phyloP scores from a whole-genome alignment of 768 basidiomycete species.

The Phanerodontia chrysosporium region DNA sequence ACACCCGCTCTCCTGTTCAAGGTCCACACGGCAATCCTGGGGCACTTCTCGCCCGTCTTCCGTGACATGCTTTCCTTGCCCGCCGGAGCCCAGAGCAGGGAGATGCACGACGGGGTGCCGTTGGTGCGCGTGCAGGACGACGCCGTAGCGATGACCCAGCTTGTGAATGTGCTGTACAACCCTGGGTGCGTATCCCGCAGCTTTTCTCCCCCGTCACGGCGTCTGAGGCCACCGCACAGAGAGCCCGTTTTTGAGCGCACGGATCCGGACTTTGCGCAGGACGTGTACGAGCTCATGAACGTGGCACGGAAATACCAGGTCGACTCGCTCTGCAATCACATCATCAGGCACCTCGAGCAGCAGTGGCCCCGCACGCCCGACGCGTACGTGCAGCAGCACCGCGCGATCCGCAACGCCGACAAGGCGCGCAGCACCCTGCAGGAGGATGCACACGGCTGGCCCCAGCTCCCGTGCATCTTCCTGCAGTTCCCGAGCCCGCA shows the following conservation, averaged over 20 bases:
- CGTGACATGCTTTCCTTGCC: slow-evolving; percentile 6
- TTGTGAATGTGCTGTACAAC: slow-evolving; percentile 24
- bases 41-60: slow-evolving; percentile 10
- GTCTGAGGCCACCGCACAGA: neutral
- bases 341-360: slow-evolving; percentile 24
- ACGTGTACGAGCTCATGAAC: slow-evolving; percentile 26
- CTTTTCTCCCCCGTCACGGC: neutral
- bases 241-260: slow-evolving; percentile 23
- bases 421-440: slow-evolving; percentile 33
- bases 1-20: neutral
- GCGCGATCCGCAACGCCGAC: slow-evolving; percentile 10
- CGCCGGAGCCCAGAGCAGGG: neutral
- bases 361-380: neutral
- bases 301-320: slow-evolving; percentile 33
- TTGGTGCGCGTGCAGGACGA: slow-evolving; percentile 26
- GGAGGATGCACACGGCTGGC: slow-evolving; percentile 25
- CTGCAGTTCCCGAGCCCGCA: slow-evolving; percentile 27
- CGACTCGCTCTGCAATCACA: slow-evolving; percentile 26
- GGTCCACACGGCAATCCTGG: slow-evolving; percentile 6
- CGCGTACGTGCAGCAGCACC: neutral
- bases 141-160: slow-evolving; percentile 22
- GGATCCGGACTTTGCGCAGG: slow-evolving; percentile 27
- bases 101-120: slow-evolving; percentile 25
- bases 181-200: slow-evolving; percentile 18
- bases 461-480: slow-evolving; percentile 22